Evolutionary conservation across 2,329 filamentous ascomycete species (phyloP), one percentile per base, ranked within the genome.

Genomic region (Claviceps lovelessii): DNA sequence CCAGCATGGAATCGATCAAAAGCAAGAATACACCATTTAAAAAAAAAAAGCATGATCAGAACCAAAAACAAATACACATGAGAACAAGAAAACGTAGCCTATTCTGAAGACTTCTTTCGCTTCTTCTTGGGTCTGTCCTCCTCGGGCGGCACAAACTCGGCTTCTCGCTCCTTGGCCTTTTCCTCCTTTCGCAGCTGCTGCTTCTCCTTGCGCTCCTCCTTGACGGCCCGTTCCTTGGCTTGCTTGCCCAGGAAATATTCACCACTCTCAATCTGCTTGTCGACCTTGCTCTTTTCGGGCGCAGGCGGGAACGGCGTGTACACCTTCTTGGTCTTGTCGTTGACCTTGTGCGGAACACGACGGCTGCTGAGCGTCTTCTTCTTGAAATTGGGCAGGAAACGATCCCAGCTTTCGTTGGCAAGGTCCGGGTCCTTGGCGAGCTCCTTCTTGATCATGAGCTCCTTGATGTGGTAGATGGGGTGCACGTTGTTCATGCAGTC

Each of bases 251-350:
- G 72, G 71, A 97, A 97, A 74, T 95, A 98, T 73, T 97, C 91
- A 72, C 93, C 91, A 63, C 83, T 90, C 76, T 98, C 93, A 74
- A 98, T 95, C 78, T 98, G 91, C 71, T 90, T 73, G 72, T 98
- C 93, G 63, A 98, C 81, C 81, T 97, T 98, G 81, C 90, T 96
- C 87, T 95, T 95, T 78, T 98, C 91, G 61, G 90, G 90, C 47
- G 90, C 81, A 7, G 93, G 93, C 51, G 93, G 93, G 83, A 98
- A 98, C 10, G 93, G 91, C 60, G 94, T 98, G 76, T 96, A 98
- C 13, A 77, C 72, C 79, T 95, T 97, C 80, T 91, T 95, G 67
- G 76, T 72, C 79, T 98, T 98, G 76, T 98, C 90, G 54, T 81
- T 89, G 67, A 98, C 84, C 65, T 88, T 89, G 76, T 81, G 81